Percentiles rank a stretch among this genome's conserved stretches.
Conservation (phyloP, 2,329 filamentous ascomycete species). For the Xylaria digitata region DNA sequence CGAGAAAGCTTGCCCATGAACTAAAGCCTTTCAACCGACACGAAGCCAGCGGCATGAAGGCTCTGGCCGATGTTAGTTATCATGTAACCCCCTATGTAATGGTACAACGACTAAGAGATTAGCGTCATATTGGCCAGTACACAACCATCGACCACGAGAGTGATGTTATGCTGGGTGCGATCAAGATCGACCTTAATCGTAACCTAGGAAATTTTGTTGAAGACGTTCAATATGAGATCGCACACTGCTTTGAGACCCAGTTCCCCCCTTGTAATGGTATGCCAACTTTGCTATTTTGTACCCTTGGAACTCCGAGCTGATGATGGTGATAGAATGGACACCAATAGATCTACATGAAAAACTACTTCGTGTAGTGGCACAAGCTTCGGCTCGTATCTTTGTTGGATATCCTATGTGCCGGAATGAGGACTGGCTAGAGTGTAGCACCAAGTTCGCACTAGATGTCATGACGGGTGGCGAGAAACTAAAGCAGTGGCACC, state of each 20-base stretch:
- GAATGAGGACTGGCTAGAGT: slow-evolving; percentile 46
- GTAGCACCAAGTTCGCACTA: slow-evolving; percentile 46
- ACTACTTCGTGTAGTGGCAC: slow-evolving; percentile 45
- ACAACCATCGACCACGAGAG: slow-evolving; percentile 49
- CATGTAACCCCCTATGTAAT: not conserved
- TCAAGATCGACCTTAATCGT: slow-evolving; percentile 48
- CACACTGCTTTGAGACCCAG: slow-evolving; percentile 45
- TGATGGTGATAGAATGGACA: slow-evolving; percentile 43
- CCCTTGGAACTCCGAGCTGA: slow-evolving; percentile 14
- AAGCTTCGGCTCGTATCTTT: slow-evolving; percentile 48
- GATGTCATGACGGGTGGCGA: slow-evolving; percentile 47
- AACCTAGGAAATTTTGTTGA: slow-evolving; percentile 46
- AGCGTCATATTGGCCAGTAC: slow-evolving; percentile 47
- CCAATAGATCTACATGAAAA: slow-evolving; percentile 46
- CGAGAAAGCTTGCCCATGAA: slow-evolving; percentile 45
- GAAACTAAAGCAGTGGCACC: slow-evolving; percentile 48
- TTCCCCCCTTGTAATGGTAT: slow-evolving; percentile 46
- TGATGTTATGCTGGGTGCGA: slow-evolving; percentile 47
- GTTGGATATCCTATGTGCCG: slow-evolving; percentile 48
- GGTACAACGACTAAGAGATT: not conserved
- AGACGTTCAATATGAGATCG: slow-evolving; percentile 45
- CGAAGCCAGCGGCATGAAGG: slow-evolving; percentile 48
- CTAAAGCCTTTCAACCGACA: slow-evolving; percentile 45
- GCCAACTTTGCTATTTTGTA: not conserved
- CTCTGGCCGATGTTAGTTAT: slow-evolving; percentile 45